Percentiles rank a stretch among this genome's conserved stretches.
Evolutionary conservation across 2,329 filamentous ascomycete species (phyloP).

Genomic region (Venturia pyrina): DNA sequence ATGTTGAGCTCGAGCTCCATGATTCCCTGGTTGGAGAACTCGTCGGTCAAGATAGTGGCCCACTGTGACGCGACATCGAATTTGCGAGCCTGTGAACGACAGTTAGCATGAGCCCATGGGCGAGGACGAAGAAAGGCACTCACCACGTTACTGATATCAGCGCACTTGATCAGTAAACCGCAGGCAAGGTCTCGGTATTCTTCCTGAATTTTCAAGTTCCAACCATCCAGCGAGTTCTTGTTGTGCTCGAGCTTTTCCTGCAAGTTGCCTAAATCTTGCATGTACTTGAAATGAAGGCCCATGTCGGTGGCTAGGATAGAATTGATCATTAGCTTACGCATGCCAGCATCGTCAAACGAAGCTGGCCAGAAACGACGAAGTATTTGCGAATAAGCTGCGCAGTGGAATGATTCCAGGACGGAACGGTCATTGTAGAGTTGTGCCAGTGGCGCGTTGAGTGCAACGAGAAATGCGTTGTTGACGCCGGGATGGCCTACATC

Average conservation of each 20-base stretch:
- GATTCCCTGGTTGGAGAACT: conserved; percentile 83
- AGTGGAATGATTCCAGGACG: conserved; percentile 94
- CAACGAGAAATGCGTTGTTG: conserved; percentile 92
- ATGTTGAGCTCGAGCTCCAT: conserved; percentile 89
- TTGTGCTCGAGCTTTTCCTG: conserved; percentile 67
- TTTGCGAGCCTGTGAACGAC: conserved; percentile 57
- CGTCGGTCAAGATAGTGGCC: conserved; percentile 90
- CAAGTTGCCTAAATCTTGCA: conserved; percentile 73
- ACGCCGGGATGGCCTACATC: conserved; percentile 96
- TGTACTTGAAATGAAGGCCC: conserved; percentile 94
- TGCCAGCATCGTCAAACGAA: conserved; percentile 65
- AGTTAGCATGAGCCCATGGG: conserved; percentile 18
- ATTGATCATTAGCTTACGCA: conserved; percentile 89
- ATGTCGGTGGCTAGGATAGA: conserved; percentile 97
- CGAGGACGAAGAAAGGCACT: conserved; percentile 29
- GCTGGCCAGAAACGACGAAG: conserved; percentile 84
- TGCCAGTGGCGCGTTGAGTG: conserved; percentile 82
- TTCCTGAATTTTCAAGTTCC: conserved; percentile 66
- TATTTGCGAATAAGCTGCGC: conserved; percentile 93
- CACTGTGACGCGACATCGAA: conserved; percentile 76
- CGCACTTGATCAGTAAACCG: conserved; percentile 90
- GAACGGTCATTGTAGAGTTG: conserved; percentile 96
- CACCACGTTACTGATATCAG: conserved; percentile 97
- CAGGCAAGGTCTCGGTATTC: conserved; percentile 75
- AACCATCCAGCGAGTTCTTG: conserved; percentile 54